Conservation (phyloP, 129 eudicot genomes). For the Scalesia atractyloides region DNA sequence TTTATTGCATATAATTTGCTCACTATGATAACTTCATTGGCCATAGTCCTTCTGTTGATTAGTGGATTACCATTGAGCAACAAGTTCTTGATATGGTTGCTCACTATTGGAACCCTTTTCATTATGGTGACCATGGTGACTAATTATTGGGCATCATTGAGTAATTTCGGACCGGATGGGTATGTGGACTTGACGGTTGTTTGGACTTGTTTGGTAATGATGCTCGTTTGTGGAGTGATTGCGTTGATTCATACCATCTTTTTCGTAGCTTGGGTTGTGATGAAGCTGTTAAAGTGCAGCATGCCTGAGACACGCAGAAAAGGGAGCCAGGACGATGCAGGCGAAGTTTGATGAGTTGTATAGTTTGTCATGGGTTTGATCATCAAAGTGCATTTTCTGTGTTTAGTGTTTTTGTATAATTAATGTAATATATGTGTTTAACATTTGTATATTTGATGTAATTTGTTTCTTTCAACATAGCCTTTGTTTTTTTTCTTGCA, state of each 20-base stretch:
- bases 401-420: too few relatives aligned
- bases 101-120: slow-evolving; percentile 23
- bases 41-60: slow-evolving; percentile 22
- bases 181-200: slow-evolving; percentile 17
- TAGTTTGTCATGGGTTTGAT: background rate
- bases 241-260: slow-evolving; percentile 31
- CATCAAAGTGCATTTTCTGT: too few relatives aligned
- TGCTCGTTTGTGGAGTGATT: slow-evolving; percentile 29
- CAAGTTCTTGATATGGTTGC: slow-evolving; percentile 35
- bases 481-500: too few relatives aligned
- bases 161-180: slow-evolving; percentile 25
- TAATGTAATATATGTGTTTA: too few relatives aligned
- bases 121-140: slow-evolving; percentile 20
- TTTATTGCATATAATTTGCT: slow-evolving; percentile 21
- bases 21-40: slow-evolving; percentile 28
- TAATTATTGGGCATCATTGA: slow-evolving; percentile 16
- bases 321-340: background rate
- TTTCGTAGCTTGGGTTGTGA: slow-evolving; percentile 26
- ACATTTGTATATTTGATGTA: too few relatives aligned
- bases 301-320: background rate
- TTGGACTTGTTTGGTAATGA: slow-evolving; percentile 24
- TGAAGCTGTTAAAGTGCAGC: slow-evolving; percentile 16
- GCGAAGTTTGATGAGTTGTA: slow-evolving; percentile 18
- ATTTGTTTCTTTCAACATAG: too few relatives aligned
- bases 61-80: slow-evolving; percentile 30